Percentiles rank a stretch among this genome's conserved stretches.
phyloP scores from a whole-genome alignment of 345 rosid species.

The Euphorbia lathyris region DNA sequence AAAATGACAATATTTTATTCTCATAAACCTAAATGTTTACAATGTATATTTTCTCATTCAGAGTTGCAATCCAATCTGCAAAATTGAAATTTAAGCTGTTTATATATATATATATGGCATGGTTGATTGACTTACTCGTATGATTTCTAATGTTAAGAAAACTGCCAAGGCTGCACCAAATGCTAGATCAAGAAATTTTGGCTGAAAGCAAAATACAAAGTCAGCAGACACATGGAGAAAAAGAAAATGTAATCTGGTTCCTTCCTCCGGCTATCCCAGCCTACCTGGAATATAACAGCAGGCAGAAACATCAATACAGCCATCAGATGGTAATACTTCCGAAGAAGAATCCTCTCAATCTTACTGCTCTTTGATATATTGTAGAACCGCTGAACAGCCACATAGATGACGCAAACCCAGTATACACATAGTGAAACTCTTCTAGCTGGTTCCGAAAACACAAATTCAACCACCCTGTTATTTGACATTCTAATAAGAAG shows the following conservation, averaged over 20 bases:
- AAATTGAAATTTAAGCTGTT: not conserved
- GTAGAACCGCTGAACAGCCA: slow-evolving; percentile 70
- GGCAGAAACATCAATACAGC: slow-evolving; percentile 96
- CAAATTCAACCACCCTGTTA: slow-evolving; percentile 71
- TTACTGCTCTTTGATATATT: slow-evolving; percentile 80
- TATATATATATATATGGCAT: too few species aligned
- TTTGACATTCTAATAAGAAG: slow-evolving; percentile 15
- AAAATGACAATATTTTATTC: not conserved
- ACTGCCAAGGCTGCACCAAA: slow-evolving; percentile 91
- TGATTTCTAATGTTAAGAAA: slow-evolving; percentile 73
- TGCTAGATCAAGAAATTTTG: slow-evolving; percentile 89
- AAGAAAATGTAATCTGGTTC: not conserved
- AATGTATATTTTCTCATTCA: not conserved
- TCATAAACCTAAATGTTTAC: too few species aligned
- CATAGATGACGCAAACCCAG: slow-evolving; percentile 67
- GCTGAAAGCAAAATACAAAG: slow-evolving; percentile 47
- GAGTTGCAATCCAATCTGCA: not conserved
- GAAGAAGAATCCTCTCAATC: slow-evolving; percentile 92
- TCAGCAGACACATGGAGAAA: slow-evolving; percentile 10
- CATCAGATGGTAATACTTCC: slow-evolving; percentile 92
- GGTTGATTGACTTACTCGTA: slow-evolving; percentile 61
- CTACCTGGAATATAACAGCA: slow-evolving; percentile 93
- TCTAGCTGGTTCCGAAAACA: slow-evolving; percentile 71
- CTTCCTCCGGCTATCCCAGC: slow-evolving; percentile 12
- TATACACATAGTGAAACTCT: slow-evolving; percentile 74